Evolutionary conservation across 2,329 filamentous ascomycete species (phyloP), one percentile per base, ranked within the genome.

Genomic region (Talaromyces sp.): DNA sequence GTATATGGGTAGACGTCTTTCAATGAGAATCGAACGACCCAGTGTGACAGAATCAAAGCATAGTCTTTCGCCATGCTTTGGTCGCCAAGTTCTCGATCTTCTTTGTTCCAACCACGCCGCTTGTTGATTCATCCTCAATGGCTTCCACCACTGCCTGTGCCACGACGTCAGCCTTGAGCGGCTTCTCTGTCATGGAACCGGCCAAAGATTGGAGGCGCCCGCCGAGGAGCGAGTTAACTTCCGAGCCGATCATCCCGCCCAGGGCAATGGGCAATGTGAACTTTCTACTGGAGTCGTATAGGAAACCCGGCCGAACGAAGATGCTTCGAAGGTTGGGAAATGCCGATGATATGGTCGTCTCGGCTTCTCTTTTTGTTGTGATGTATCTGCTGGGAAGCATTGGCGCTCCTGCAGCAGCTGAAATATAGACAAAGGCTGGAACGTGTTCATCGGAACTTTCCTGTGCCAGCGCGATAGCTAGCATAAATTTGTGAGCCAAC

Each of bases 121-220:
- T 87, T 0, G 91, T 84, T 0, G 78, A 77, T 47, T 89, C 86
- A 68, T 96, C 90, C 56, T 85, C 85, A 63, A 98, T 81, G 22
- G 91, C 92, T 78, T 98, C 92, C 1, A 98, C 89, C 0, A 96
- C 88, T 0, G 93, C 93, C 74, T 96, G 89, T 1, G 91, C 93
- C 2, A 98, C 93, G 7, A 88, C 75, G 73, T 97, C 93, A 1
- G 88, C 93, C 78, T 92, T 91, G 54, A 97, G 75, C 4, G 95
- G 93, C 80, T 96, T 96, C 57, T 89, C 85, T 1, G 88, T 92
- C 33, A 89, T 92, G 0, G 90, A 85, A 0, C 93, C 95, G 79
- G 98, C 86, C 64, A 96, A 81, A 65, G 96, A 81, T 2, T 86
- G 86, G 67, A 99, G 80, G 55, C 88, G 83, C 5, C 92, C 91